These are phyloP conservation scores for Castanea sativa DNA, from an alignment of 306 rosid species.

Conservation along the genomic window DNA sequence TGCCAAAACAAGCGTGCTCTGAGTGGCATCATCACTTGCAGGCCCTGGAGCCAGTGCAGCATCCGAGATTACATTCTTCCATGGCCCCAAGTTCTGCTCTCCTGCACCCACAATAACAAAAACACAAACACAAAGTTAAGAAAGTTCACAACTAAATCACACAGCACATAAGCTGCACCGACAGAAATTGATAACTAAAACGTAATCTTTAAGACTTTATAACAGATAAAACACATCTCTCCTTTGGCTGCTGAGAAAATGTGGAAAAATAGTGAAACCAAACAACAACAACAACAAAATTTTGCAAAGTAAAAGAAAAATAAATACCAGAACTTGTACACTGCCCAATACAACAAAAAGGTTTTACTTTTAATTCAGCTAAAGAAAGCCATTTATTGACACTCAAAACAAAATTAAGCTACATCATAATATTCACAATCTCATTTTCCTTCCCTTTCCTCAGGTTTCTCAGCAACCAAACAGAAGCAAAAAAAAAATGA, in stretches of 20 bases:
- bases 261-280: background rate
- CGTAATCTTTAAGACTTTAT: background rate
- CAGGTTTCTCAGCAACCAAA: constrained; percentile 20
- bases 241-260: constrained; percentile 12
- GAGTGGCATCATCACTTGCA: constrained; percentile 26
- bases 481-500: background rate
- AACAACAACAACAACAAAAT: background rate
- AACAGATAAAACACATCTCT: background rate
- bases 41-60: constrained; percentile 72
- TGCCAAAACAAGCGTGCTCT: constrained; percentile 68
- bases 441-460: constrained; percentile 7
- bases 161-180: background rate
- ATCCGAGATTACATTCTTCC: constrained; percentile 54
- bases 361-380: constrained; percentile 1
- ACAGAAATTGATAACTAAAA: background rate
- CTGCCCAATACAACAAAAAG: too few relatives aligned
- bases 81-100: constrained; percentile 67
- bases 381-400: constrained; percentile 4
- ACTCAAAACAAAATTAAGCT: constrained; percentile 4
- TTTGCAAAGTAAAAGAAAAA: constrained; percentile 2
- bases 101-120: constrained; percentile 33
- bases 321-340: background rate
- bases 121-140: background rate
- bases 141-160: constrained; percentile 9
- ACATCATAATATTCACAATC: background rate